Base-by-base conservation (phyloP, 2,329 filamentous ascomycete genomes). In the Fusarium sp. region DNA sequence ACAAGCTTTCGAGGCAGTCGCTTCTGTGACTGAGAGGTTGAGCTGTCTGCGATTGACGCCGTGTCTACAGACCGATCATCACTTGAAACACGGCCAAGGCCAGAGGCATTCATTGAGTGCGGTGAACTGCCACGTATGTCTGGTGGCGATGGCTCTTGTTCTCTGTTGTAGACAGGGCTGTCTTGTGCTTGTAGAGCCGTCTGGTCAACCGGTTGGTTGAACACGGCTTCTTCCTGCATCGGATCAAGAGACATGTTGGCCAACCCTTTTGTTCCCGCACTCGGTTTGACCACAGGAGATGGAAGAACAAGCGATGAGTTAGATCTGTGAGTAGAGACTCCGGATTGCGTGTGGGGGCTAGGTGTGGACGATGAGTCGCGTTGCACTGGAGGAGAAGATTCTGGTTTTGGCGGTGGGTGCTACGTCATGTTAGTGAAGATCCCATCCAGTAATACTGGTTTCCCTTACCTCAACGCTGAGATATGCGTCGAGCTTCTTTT, bases 401-500 rank as follows among this genome's bases (percentile, higher is more conserved):
- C 66, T 67, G 54, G 33, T 38, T 60, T 64, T 54, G 68, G 53
- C 10, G 66, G 62, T n/a, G 68, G 62, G 50, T 65, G 73, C 69
- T 71, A 54, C 47, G 23, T 32, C 18, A 11, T 53, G 65, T 78
- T 52, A 78, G 72, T 40, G 21, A n/a, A 53, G 9, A 28, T 23
- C 16, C 33, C 35, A 15, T 9, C 25, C 15, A 6, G 8, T 5
- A 47, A 12, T 15, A 12, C 16, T 28, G 9, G 30, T 18, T 9
- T 28, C 42, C 60, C 72, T 65, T 74, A 84, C 81, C 53, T 82
- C 79, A 46, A 79, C 80, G 43, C 81, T 83, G 32, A 88, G 84
- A 74, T 90, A 90, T 5, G 86, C 85, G 47, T 90, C 88, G 67
- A 98, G 85, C 84, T 98, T 96, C 79, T 91, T 91, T 83, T 94